Evolutionary conservation across 805 yeast species (phyloP).

Genomic region (Zygosaccharomyces gambellarensis): DNA sequence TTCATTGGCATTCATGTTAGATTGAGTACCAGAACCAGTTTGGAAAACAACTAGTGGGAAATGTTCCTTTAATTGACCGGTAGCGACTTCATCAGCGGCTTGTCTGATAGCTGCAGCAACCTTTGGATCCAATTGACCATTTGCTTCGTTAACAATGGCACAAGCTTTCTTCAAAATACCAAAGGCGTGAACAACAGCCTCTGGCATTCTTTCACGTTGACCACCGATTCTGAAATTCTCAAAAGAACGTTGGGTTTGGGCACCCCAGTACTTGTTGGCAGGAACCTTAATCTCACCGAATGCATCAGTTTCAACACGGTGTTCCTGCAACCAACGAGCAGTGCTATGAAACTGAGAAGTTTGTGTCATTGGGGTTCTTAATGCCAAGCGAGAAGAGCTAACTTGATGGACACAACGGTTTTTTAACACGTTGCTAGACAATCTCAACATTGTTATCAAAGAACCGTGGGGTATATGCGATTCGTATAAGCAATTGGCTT

Average conservation of each 20-base stretch:
- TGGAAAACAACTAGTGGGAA: constrained; percentile 98
- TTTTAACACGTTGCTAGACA: constrained; percentile 6
- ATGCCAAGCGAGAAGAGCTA: not conserved
- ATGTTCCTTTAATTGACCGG: constrained; percentile 87
- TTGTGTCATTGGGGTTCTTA: constrained; percentile 5
- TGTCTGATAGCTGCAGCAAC: constrained; percentile 78
- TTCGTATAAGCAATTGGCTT: not conserved
- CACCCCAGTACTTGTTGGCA: constrained; percentile 89
- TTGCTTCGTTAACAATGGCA: constrained; percentile 78
- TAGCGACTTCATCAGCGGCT: constrained; percentile 93
- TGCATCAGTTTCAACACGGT: constrained; percentile 85
- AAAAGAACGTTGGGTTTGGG: constrained; percentile 92
- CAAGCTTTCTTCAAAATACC: constrained; percentile 93
- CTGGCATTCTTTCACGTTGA: constrained; percentile 81
- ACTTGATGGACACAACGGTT: constrained; percentile 3
- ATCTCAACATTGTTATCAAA: constrained; percentile 8
- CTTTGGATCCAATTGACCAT: constrained; percentile 82
- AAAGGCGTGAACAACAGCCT: constrained; percentile 84
- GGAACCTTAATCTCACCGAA: constrained; percentile 95
- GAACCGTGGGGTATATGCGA: not conserved
- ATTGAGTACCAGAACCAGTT: constrained; percentile 98
- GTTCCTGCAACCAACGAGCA: constrained; percentile 11
- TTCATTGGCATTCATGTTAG: constrained; percentile 98
- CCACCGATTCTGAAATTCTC: constrained; percentile 97
- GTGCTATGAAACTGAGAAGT: constrained; percentile 5